Conservation (phyloP, 2,329 filamentous ascomycete species). For the Davidsoniella neocaledoniae region DNA sequence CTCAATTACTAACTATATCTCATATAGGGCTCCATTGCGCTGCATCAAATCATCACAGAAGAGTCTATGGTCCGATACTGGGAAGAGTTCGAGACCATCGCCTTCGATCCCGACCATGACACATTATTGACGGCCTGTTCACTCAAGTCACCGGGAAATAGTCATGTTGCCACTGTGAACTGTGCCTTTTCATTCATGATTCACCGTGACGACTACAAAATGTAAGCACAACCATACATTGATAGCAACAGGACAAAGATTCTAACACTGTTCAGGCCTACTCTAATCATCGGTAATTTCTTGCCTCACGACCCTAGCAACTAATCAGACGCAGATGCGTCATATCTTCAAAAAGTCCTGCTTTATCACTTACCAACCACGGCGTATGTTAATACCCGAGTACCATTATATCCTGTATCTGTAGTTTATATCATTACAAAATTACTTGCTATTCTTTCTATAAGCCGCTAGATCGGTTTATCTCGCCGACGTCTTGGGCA, state of each 20-base stretch:
- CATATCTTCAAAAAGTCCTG: no score
- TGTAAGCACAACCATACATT: constrained; percentile 42
- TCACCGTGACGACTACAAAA: constrained; percentile 82
- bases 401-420: not conserved
- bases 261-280: constrained; percentile 43
- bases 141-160: constrained; percentile 62
- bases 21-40: constrained; percentile 71
- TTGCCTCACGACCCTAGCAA: constrained; percentile 56
- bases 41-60: constrained; percentile 92
- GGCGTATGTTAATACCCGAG: no score
- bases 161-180: constrained; percentile 57
- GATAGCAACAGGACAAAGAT: not conserved
- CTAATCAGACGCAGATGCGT: not conserved
- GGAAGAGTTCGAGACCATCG: constrained; percentile 97
- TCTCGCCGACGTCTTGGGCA: not conserved
- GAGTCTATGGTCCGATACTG: constrained; percentile 92
- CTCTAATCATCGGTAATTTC: constrained; percentile 92
- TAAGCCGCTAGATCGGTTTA: not conserved
- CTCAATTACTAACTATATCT: constrained; percentile 1
- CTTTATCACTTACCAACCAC: no score
- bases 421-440: not conserved
- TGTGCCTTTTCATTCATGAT: constrained; percentile 99
- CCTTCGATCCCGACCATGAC: constrained; percentile 86
- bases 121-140: constrained; percentile 88
- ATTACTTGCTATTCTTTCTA: not conserved